Evolutionary conservation across 345 rosid species (phyloP), one percentile per base, ranked within the genome.

Genomic region (Odontarrhena argentea): DNA sequence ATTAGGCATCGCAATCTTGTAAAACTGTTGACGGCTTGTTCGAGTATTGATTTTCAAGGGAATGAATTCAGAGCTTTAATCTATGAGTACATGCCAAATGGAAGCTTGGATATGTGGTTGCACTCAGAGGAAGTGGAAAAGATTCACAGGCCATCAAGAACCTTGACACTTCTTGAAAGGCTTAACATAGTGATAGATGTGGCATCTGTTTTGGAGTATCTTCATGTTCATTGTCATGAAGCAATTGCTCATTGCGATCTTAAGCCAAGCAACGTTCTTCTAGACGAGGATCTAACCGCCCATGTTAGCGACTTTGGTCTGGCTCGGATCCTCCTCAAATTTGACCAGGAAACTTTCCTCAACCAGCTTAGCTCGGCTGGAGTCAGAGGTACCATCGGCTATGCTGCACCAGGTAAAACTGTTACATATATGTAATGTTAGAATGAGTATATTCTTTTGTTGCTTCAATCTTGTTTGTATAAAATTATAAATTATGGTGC

Each of bases 41-140:
- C 80, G 2, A 81, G 84, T 59, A 24, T 78, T 2, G 84, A 83
- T 41, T 43, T 25, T 9, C 41, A 66, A 7, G 75, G 84, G 25
- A 73, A 81, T 55, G 75, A 71, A 41, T 83, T 83, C 71, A 83
- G 79, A 70, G 85, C 87, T 5, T 53, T 81, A 10, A 49, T 83
- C 14, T 74, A 58, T 32, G 73, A 78, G 38, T 78, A 68, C 74
- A 78, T 83, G 84, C 61, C 74, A 0, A 80, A 80, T 24, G 83
- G 83, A 3, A 80, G 71, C 50, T 53, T 80, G n/a, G 85, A 83
- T 1, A 65, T 50, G 35, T 80, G 80, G 83, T 5, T 83, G 55
- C 67, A 74, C 42, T 54, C 49, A 37, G 41, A 62, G 24, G 58
- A 7, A 11, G 37, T 12, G 30, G 49, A 46, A 4, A 63, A 34